Conservation (phyloP, 805 yeast species). For the Candida montana region DNA sequence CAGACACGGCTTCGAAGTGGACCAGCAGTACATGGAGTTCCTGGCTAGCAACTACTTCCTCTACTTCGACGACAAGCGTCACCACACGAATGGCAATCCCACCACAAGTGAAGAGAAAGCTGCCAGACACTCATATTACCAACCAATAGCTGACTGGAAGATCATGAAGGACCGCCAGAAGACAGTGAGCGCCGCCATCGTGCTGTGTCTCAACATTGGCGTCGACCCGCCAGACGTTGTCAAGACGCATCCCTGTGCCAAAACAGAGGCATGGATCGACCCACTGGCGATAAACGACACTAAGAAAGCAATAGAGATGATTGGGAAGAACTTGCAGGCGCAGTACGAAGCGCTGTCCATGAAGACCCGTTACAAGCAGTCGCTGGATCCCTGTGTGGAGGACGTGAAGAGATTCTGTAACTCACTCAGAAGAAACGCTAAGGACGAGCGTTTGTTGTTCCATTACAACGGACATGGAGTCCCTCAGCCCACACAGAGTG, state of each 20-base stretch:
- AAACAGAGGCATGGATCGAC: slow-evolving; percentile 89
- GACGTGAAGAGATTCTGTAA: slow-evolving; percentile 90
- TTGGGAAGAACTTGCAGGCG: slow-evolving; percentile 80
- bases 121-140: slow-evolving; percentile 46
- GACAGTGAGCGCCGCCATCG: slow-evolving; percentile 89
- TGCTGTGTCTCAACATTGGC: slow-evolving; percentile 85
- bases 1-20: slow-evolving; percentile 67
- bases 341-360: slow-evolving; percentile 88
- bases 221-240: slow-evolving; percentile 97
- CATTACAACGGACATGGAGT: slow-evolving; percentile 99
- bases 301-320: slow-evolving; percentile 84
- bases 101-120: slow-evolving; percentile 47
- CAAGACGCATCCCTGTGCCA: slow-evolving; percentile 90
- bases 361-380: slow-evolving; percentile 84
- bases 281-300: slow-evolving; percentile 78
- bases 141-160: slow-evolving; percentile 86
- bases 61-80: slow-evolving; percentile 89
- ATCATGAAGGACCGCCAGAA: slow-evolving; percentile 84
- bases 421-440: slow-evolving; percentile 81
- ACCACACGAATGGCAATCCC: slow-evolving; percentile 85
- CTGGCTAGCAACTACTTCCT: slow-evolving; percentile 67
- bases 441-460: slow-evolving; percentile 87
- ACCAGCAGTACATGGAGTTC: slow-evolving; percentile 49
- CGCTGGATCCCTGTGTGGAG: slow-evolving; percentile 91
- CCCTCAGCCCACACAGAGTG: slow-evolving; percentile 92